A percentile compares a stretch with the other conserved stretches of the same genome.
These are phyloP conservation scores for Saccharomycopsis capsularis DNA, from an alignment of 805 yeast species.

Conservation along the genomic window DNA sequence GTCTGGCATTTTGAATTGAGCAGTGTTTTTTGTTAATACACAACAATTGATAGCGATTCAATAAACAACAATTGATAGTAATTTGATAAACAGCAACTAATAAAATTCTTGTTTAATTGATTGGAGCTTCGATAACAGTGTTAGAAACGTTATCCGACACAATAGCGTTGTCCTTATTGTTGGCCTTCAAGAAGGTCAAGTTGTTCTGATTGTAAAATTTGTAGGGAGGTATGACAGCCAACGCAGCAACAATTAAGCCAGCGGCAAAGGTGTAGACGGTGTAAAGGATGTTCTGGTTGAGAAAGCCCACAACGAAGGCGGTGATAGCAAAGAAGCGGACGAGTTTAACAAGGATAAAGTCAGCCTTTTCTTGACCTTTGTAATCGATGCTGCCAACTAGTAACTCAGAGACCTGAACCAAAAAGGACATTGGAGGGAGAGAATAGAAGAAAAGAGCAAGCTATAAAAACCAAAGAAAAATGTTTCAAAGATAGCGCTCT, in stretches of 20 bases:
- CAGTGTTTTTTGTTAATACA: too few relatives aligned
- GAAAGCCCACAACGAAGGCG: conserved; percentile 12
- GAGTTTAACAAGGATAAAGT: not conserved
- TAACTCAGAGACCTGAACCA: conserved; percentile 7
- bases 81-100: too few relatives aligned
- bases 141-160: not conserved
- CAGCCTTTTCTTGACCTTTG: conserved; percentile 14
- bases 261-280: conserved; percentile 5
- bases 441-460: too few relatives aligned
- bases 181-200: conserved; percentile 2
- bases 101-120: too few relatives aligned
- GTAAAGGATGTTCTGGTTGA: conserved; percentile 15
- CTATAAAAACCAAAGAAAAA: too few relatives aligned
- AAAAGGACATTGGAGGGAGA: not conserved
- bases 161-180: not conserved
- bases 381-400: conserved; percentile 20
- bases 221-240: conserved; percentile 17
- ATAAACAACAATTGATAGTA: too few relatives aligned
- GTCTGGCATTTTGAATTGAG: too few relatives aligned
- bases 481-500: too few relatives aligned
- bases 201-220: conserved; percentile 16
- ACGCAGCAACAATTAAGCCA: conserved; percentile 8
- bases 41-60: too few relatives aligned
- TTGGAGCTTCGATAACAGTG: not conserved
- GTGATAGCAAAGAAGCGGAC: conserved; percentile 7